Evolutionary conservation across 768 basidiomycete species (phyloP).

Genomic region (Pulveroboletus sp.): DNA sequence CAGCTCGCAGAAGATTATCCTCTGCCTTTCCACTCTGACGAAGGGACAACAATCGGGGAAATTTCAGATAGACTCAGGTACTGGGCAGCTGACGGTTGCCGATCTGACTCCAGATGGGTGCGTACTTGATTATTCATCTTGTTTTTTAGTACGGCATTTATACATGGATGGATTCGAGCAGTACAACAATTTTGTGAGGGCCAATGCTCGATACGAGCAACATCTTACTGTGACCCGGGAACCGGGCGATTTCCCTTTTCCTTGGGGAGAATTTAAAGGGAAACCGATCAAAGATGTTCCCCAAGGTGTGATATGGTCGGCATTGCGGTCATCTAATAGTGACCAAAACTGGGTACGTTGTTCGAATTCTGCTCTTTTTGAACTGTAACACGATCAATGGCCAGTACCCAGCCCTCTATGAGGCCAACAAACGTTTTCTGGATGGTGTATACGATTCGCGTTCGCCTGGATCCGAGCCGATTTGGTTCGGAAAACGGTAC

Average conservation of each 20-base stretch:
- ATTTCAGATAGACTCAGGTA: not conserved
- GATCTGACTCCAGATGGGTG: slow-evolving; percentile 8
- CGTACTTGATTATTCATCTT: not conserved
- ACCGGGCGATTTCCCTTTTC: slow-evolving; percentile 12
- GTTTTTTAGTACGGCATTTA: not conserved
- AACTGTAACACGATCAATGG: not conserved
- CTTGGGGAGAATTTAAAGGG: not conserved
- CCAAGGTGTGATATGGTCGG: slow-evolving; percentile 16
- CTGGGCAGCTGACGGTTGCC: slow-evolving; percentile 7
- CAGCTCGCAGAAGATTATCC: slow-evolving; percentile 8
- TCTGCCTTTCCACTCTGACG: not conserved
- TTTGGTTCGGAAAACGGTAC: slow-evolving; percentile 21
- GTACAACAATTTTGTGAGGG: slow-evolving; percentile 4
- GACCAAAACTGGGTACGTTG: slow-evolving; percentile 7
- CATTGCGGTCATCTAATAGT: slow-evolving; percentile 1
- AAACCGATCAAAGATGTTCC: slow-evolving; percentile 11
- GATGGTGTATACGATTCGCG: slow-evolving; percentile 10
- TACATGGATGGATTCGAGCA: not conserved
- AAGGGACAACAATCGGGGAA: slow-evolving; percentile 1
- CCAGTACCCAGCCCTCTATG: slow-evolving; percentile 15
- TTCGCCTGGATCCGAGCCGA: slow-evolving; percentile 22
- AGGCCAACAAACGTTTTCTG: slow-evolving; percentile 13
- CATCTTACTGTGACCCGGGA: not conserved
- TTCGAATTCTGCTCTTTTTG: not conserved
- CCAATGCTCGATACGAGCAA: slow-evolving; percentile 9